A percentile compares a stretch with the other conserved stretches of the same genome.
phyloP scores from a whole-genome alignment of 2,329 filamentous ascomycete genomes.

The Xylariales sp. region DNA sequence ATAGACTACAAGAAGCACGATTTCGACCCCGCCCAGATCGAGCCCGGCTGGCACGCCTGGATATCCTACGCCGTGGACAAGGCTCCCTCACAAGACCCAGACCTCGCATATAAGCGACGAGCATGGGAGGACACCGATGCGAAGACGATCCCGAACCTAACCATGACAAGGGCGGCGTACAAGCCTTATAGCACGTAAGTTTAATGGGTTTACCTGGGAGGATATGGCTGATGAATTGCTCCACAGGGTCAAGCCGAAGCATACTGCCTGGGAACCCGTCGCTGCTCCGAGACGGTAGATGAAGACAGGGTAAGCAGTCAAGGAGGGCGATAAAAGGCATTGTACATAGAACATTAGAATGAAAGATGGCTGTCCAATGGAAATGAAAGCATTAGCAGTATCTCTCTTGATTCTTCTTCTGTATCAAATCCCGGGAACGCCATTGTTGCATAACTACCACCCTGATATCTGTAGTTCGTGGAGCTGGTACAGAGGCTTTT shows the following conservation, averaged over 20 bases:
- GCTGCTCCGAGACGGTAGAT: constrained; percentile 15
- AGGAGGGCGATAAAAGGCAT: no score
- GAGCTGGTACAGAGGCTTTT: no score
- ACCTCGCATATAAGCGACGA: constrained; percentile 63
- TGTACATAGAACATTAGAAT: no score
- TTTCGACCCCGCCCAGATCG: constrained; percentile 78
- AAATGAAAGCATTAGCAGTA: no score
- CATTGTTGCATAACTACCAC: no score
- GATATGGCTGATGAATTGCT: constrained; percentile 11
- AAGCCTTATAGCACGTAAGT: constrained; percentile 94
- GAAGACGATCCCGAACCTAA: constrained; percentile 68
- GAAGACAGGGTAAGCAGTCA: no score
- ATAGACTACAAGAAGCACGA: constrained; percentile 92
- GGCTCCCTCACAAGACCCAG: constrained; percentile 70
- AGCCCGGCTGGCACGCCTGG: constrained; percentile 98
- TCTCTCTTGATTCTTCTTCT: no score
- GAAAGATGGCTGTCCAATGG: no score
- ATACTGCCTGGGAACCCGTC: constrained; percentile 45
- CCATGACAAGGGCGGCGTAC: constrained; percentile 72
- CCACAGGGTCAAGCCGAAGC: constrained; percentile 46
- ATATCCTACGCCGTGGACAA: constrained; percentile 90
- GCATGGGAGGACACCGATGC: constrained; percentile 71
- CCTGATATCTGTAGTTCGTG: no score
- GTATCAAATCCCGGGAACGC: no score
- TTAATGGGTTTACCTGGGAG: neutral